These are phyloP conservation scores for Apiospora marii DNA, from an alignment of 2,329 filamentous ascomycete genomes.

Conservation along the genomic window DNA sequence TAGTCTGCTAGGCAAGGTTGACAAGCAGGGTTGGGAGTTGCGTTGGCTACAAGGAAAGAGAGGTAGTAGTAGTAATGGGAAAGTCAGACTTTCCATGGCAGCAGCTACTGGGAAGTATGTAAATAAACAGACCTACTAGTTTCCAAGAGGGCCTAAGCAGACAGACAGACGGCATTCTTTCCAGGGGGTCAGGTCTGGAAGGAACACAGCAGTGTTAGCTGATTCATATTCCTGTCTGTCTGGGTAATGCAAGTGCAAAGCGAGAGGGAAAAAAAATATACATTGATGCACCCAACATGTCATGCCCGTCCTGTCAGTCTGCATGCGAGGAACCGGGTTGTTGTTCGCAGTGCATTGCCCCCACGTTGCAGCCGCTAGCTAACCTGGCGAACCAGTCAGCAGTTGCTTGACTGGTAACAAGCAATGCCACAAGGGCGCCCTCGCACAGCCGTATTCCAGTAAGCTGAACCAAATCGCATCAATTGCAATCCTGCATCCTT, in stretches of 20 bases:
- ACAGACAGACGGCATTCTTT: not conserved
- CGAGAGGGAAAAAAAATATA: not conserved
- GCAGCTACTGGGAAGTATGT: slow-evolving; percentile 12
- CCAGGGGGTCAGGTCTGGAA: not conserved
- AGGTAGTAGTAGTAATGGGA: not conserved
- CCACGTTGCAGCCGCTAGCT: slow-evolving; percentile 10
- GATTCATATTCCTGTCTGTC: not conserved
- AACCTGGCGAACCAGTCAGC: not conserved
- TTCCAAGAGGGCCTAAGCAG: not conserved
- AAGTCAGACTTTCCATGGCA: slow-evolving; percentile 4
- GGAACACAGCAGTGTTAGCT: not conserved
- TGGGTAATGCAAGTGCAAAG: not conserved
- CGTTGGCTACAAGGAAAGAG: not conserved
- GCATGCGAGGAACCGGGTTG: not conserved
- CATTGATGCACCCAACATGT: not conserved
- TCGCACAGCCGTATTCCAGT: not conserved
- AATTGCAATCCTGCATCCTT: not conserved
- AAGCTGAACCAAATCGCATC: not conserved
- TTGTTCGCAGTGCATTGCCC: not conserved
- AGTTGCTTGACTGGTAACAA: not conserved
- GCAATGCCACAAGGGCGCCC: not conserved
- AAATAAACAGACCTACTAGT: slow-evolving; percentile 6
- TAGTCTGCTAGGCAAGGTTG: not conserved
- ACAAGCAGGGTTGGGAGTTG: slow-evolving; percentile 1
- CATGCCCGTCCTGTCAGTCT: not conserved